Evolutionary conservation across 2,329 filamentous ascomycete species (phyloP).

Genomic region (Aspergillaceae sp.): DNA sequence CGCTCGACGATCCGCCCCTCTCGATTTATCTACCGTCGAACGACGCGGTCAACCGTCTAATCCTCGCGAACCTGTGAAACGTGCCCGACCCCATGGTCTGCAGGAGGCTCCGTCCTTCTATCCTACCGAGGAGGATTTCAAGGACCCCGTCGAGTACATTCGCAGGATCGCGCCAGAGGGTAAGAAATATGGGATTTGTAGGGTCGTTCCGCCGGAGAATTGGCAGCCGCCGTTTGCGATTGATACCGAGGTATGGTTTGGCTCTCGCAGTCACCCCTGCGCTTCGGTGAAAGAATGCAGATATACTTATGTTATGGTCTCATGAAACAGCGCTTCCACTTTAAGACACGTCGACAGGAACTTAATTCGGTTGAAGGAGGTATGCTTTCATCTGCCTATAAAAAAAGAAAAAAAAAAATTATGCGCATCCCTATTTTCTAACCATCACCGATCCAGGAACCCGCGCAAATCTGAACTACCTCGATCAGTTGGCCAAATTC

Average conservation of each 20-base stretch:
- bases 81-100: conserved; percentile 71
- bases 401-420: too few species aligned
- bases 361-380: conserved; percentile 97
- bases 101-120: conserved; percentile 84
- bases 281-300: not conserved
- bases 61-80: conserved; percentile 66
- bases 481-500: conserved; percentile 90
- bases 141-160: conserved; percentile 88
- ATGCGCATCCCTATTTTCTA: conserved; percentile 17
- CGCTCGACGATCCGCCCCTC: conserved; percentile 55
- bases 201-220: conserved; percentile 83
- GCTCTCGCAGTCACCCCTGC: not conserved
- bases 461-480: conserved; percentile 88
- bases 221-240: conserved; percentile 97
- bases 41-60: conserved; percentile 74
- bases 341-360: conserved; percentile 90
- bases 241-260: conserved; percentile 72
- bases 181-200: conserved; percentile 81
- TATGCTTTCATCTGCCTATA: conserved; percentile 35
- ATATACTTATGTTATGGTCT: conserved; percentile 10
- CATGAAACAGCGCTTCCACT: conserved; percentile 73
- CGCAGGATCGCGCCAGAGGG: conserved; percentile 84
- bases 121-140: conserved; percentile 89
- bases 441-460: conserved; percentile 55
- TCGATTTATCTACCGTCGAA: conserved; percentile 86